Conservation (phyloP, 768 basidiomycete genomes). For the Cystofilobasidium macerans region DNA sequence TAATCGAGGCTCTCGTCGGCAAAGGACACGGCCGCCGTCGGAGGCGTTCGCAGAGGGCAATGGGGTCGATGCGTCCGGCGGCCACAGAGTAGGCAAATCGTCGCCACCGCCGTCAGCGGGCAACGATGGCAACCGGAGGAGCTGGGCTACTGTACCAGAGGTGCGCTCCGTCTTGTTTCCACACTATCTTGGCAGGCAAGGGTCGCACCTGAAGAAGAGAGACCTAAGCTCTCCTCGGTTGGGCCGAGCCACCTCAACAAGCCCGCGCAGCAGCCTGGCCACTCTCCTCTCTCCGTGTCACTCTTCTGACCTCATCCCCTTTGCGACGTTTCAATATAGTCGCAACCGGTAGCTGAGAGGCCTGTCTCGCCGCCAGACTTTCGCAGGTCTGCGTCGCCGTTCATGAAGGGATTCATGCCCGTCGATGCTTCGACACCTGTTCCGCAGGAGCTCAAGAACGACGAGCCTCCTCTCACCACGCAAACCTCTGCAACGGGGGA, state of each 20-base stretch:
- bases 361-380: slow-evolving; percentile 13
- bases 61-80: neutral
- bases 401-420: neutral
- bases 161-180: neutral
- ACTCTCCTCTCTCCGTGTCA: neutral
- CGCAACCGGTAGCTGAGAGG: neutral
- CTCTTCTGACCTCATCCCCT: neutral
- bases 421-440: too few relatives aligned
- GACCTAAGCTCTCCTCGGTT: neutral
- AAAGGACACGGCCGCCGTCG: neutral
- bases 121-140: neutral
- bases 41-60: neutral
- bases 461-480: neutral
- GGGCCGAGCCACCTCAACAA: neutral
- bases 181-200: neutral
- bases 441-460: neutral
- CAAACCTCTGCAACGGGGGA: neutral
- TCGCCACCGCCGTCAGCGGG: neutral
- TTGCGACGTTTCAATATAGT: neutral
- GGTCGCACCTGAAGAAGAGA: neutral
- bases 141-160: neutral
- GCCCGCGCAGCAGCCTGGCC: too few relatives aligned
- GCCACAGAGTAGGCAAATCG: neutral
- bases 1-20: neutral
- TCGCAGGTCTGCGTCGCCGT: slow-evolving; percentile 19